Base-by-base conservation (phyloP, 2,329 filamentous ascomycete species). In the Cladosporium sp. region DNA sequence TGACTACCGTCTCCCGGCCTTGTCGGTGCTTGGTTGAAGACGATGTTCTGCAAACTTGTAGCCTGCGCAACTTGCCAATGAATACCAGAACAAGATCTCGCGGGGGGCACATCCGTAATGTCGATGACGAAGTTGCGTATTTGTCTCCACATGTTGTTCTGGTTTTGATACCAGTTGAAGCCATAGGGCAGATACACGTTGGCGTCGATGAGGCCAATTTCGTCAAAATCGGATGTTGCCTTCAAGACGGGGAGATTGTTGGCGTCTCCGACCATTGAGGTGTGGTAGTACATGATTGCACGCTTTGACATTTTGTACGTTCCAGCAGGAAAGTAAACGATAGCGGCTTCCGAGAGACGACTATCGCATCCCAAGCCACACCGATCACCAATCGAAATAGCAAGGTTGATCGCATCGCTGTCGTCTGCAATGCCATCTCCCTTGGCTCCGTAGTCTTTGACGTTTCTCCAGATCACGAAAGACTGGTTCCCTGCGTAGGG, bases 321-420 rank as follows among this genome's bases (percentile, higher is more conserved):
- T 56, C 92, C 92, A 8, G 87, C 77, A 32, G 90, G 92, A 73
- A 96, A 95, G 75, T 94, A 97, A 41, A 97, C 82, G 12, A 97
- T 73, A 20, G 88, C 92, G 0, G 92, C 91, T 2, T 83, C 83
- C 7, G 80, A 80, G 3, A 92, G 96, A 33, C 80, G 81, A 2
- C 89, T 95, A 66, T 93, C 87, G 65, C 92, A 97, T 53, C 56
- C 43, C 30, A 50, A 35, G 11, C 53, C 59, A 43, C 66, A 69
- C 20, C 64, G 53, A 32, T 55, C 56, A 8, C 63, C 66, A 32
- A 60, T 59, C 4, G 49, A 43, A 3, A 60, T 58, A 13, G 68
- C 68, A 29, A 56, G 58, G 36, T 69, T 65, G 56, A 70, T 63
- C 1, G 68, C 67, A 1, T 69, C 83, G 0, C 90, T 95, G 65